phyloP scores from a whole-genome alignment of 305 asterid genomes.

The Fraxinus xanthoxyloides region DNA sequence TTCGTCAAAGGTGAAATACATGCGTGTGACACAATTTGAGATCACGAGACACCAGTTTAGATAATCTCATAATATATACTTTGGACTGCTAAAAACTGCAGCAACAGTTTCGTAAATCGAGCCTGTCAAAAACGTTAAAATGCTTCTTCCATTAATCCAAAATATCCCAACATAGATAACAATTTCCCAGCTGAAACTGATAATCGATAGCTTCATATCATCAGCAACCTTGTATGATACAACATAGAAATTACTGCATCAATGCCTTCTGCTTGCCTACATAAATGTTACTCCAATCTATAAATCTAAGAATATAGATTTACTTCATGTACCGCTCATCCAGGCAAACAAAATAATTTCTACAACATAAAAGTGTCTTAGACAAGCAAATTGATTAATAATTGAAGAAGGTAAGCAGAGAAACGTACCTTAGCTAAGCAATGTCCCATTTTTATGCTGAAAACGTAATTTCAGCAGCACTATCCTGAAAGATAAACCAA shows the following conservation, averaged over 20 bases:
- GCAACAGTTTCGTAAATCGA: not conserved
- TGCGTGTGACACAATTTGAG: not conserved
- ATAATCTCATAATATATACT: not conserved
- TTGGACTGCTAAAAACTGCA: not conserved
- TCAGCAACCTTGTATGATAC: not conserved
- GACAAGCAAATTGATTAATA: not conserved
- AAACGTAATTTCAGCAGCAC: not conserved
- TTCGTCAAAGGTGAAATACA: not conserved
- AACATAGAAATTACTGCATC: not conserved
- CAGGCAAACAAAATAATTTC: not conserved
- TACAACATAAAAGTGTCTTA: not conserved
- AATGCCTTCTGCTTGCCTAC: not conserved
- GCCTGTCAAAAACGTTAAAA: not conserved
- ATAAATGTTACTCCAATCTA: not conserved
- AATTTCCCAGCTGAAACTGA: not conserved
- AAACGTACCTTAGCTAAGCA: constrained; percentile 54
- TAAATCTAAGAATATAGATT: not conserved
- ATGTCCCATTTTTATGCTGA: constrained; percentile 42
- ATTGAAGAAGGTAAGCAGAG: not conserved
- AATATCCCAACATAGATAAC: not conserved
- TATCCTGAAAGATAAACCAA: not conserved
- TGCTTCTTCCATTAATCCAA: not conserved
- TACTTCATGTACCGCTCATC: not conserved
- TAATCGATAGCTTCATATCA: not conserved
- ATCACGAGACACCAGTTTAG: not conserved